These are phyloP conservation scores for Cyclostephanos tholiformis DNA, from an alignment of 108 stramenopile genomes.

Conservation along the genomic window DNA sequence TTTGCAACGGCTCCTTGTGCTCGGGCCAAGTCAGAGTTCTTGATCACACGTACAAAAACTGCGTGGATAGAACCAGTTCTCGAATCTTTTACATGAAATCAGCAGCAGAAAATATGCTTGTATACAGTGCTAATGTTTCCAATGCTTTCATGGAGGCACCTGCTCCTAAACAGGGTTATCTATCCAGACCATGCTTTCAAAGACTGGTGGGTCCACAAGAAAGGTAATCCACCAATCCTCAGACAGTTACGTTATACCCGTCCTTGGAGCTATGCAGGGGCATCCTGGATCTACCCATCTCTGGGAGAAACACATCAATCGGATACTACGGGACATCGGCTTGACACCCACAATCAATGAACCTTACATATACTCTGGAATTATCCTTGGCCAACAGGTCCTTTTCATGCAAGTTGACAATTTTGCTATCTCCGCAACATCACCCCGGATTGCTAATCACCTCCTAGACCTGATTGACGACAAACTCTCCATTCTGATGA, in stretches of 20 bases:
- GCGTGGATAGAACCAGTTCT: constrained; percentile 23
- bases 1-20: too few relatives aligned
- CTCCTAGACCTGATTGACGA: constrained; percentile 1
- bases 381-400: constrained; percentile 1
- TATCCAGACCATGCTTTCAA: too few relatives aligned
- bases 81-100: constrained; percentile 24
- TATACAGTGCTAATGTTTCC: constrained; percentile 26
- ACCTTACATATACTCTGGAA: constrained; percentile 1
- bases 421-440: constrained; percentile 6
- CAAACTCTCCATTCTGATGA: constrained; percentile 5
- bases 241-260: constrained; percentile 27
- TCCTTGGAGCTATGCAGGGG: constrained; percentile 17
- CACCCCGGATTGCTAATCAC: not conserved
- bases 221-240: constrained; percentile 31
- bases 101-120: not conserved
- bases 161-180: too few relatives aligned
- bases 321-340: constrained; percentile 8
- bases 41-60: not conserved
- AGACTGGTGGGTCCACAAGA: too few relatives aligned
- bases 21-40: not conserved
- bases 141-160: constrained; percentile 40
- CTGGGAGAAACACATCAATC: constrained; percentile 28
- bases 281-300: constrained; percentile 21
- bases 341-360: too few relatives aligned
- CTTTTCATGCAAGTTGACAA: constrained; percentile 32